Evolutionary conservation across 2,329 filamentous ascomycete genomes (phyloP).

Genomic region (Fusarium armeniacum): DNA sequence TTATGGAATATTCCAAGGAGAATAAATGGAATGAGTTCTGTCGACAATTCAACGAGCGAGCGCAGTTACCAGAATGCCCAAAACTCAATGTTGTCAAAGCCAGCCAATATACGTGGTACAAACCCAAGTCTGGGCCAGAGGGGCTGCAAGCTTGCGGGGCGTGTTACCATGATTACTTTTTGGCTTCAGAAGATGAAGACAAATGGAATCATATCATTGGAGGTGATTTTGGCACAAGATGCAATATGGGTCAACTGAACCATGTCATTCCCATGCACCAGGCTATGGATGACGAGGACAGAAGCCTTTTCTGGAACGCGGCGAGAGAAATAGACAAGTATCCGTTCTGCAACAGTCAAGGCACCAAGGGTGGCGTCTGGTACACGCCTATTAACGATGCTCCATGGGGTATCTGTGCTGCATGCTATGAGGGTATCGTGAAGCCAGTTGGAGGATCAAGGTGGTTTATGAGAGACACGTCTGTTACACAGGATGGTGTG

Average conservation of each 20-base stretch:
- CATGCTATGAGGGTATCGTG: slow-evolving; percentile 54
- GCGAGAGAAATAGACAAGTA: slow-evolving; percentile 48
- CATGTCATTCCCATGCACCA: slow-evolving; percentile 51
- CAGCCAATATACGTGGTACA: slow-evolving; percentile 53
- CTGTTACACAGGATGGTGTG: slow-evolving; percentile 26
- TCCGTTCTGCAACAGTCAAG: slow-evolving; percentile 51
- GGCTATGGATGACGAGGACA: slow-evolving; percentile 51
- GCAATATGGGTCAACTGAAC: slow-evolving; percentile 52
- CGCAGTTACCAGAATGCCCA: slow-evolving; percentile 51
- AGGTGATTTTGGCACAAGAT: slow-evolving; percentile 44
- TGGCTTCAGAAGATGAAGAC: slow-evolving; percentile 50
- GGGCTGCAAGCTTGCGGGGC: slow-evolving; percentile 54
- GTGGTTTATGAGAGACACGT: slow-evolving; percentile 50
- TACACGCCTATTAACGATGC: slow-evolving; percentile 54
- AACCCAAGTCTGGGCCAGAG: slow-evolving; percentile 43
- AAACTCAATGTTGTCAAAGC: slow-evolving; percentile 36
- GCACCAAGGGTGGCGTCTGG: slow-evolving; percentile 52
- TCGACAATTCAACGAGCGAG: slow-evolving; percentile 48
- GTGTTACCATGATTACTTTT: slow-evolving; percentile 57
- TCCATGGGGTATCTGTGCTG: slow-evolving; percentile 55
- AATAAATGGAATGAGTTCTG: slow-evolving; percentile 55
- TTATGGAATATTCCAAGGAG: slow-evolving; percentile 44
- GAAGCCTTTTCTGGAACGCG: slow-evolving; percentile 54
- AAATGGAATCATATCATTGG: slow-evolving; percentile 43
- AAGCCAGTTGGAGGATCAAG: slow-evolving; percentile 50